Percentiles rank a stretch among this genome's conserved stretches.
phyloP scores from a whole-genome alignment of 2,329 filamentous ascomycete genomes.

The Fusarium sp. region DNA sequence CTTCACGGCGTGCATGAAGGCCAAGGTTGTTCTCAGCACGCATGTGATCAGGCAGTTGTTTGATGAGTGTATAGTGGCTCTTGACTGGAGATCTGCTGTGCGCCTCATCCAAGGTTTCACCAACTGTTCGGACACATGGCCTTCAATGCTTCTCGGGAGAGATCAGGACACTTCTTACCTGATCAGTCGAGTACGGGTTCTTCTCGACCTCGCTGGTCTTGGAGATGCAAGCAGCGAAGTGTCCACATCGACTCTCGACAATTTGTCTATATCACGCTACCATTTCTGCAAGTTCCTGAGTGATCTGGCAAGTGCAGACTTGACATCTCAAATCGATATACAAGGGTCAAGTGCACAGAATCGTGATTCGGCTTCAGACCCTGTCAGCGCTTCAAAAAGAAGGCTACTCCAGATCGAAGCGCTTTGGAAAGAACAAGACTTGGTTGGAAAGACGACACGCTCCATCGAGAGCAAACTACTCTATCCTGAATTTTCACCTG shows the following conservation, averaged over 20 bases:
- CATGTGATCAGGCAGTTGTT: constrained; percentile 51
- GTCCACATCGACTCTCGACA: constrained; percentile 30
- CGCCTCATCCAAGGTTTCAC: constrained; percentile 44
- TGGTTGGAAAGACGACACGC: constrained; percentile 40
- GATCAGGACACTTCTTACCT: constrained; percentile 40
- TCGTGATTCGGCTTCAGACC: neutral
- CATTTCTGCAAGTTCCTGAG: constrained; percentile 38
- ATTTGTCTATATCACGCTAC: constrained; percentile 39
- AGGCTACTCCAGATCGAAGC: constrained; percentile 48
- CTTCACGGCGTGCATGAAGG: constrained; percentile 51
- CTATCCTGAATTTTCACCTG: constrained; percentile 40
- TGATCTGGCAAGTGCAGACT: constrained; percentile 26
- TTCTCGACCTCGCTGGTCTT: constrained; percentile 51
- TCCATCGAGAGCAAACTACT: constrained; percentile 50
- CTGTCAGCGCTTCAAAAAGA: constrained; percentile 30
- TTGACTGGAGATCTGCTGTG: constrained; percentile 53
- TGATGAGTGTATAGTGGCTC: constrained; percentile 51
- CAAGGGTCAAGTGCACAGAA: neutral
- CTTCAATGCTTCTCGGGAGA: constrained; percentile 35
- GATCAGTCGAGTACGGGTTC: constrained; percentile 45
- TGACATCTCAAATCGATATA: constrained; percentile 7
- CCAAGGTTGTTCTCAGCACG: constrained; percentile 46
- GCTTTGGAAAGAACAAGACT: constrained; percentile 45
- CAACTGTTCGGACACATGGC: constrained; percentile 39
- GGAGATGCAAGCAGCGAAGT: neutral